phyloP scores from a whole-genome alignment of 140 eudicot species.

The Anethum foeniculum region DNA sequence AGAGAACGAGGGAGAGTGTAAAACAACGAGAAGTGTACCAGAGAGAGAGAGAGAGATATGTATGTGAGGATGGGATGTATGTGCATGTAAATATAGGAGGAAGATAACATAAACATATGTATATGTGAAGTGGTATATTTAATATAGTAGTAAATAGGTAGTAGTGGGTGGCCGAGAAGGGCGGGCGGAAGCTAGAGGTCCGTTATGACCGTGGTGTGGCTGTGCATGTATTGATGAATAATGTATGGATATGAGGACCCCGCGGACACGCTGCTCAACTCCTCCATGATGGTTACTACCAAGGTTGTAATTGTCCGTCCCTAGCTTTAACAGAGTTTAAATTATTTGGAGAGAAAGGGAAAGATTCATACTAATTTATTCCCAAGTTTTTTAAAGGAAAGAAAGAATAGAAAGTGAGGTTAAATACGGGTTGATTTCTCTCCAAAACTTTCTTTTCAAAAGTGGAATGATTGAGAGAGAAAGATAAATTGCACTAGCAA shows the following conservation, averaged over 20 bases:
- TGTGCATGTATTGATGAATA: not conserved
- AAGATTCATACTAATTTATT: too few relatives aligned
- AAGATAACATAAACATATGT: not conserved
- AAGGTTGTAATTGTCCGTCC: too few relatives aligned
- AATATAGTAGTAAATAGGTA: too few relatives aligned
- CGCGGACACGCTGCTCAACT: not conserved
- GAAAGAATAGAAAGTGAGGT: too few relatives aligned
- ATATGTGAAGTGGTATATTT: not conserved
- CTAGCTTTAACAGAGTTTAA: too few relatives aligned
- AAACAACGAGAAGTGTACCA: not conserved
- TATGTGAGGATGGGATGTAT: not conserved
- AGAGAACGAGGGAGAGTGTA: not conserved
- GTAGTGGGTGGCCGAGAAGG: not conserved
- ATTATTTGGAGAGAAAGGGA: too few relatives aligned
- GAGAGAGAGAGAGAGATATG: not conserved
- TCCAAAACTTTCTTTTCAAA: too few relatives aligned
- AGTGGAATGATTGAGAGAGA: too few relatives aligned
- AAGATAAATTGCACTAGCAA: too few relatives aligned
- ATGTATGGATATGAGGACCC: conserved; percentile 1
- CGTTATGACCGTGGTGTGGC: not conserved
- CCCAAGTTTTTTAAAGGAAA: too few relatives aligned
- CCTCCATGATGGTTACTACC: not conserved
- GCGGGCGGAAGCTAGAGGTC: not conserved
- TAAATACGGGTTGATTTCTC: too few relatives aligned
- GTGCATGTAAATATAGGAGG: not conserved